Percentiles rank a stretch among this genome's conserved stretches.
These are phyloP conservation scores for Marasmius oreades DNA, from an alignment of 1,284 basidiomycete genomes.

Conservation along the genomic window DNA sequence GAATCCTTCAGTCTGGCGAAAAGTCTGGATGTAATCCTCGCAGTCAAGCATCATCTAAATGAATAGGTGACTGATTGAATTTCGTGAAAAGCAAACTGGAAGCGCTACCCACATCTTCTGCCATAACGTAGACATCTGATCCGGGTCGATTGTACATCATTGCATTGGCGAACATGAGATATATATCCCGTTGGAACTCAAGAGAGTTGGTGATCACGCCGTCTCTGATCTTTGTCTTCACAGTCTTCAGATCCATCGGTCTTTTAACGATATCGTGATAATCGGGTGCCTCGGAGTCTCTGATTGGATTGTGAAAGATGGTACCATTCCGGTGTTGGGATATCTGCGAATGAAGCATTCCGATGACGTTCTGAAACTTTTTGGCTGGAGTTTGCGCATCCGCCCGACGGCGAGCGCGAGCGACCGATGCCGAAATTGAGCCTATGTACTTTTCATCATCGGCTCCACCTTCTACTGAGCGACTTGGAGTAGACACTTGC, in stretches of 20 bases:
- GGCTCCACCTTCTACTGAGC: neutral
- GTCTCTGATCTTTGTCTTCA: conserved; percentile 79
- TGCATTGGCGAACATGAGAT: conserved; percentile 93
- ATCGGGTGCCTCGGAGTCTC: conserved; percentile 81
- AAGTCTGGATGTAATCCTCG: conserved; percentile 72
- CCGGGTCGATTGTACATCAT: conserved; percentile 92
- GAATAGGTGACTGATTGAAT: conserved; percentile 10
- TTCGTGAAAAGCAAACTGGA: conserved; percentile 5
- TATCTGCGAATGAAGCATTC: conserved; percentile 78
- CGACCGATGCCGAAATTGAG: conserved; percentile 23
- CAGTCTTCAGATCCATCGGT: conserved; percentile 91
- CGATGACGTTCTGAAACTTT: conserved; percentile 77
- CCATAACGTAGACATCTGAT: conserved; percentile 82
- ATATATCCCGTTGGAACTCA: conserved; percentile 88
- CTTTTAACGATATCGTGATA: conserved; percentile 89
- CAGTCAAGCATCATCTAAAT: conserved; percentile 81
- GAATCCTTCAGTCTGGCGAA: conserved; percentile 74
- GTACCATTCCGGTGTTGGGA: conserved; percentile 82
- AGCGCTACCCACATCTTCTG: conserved; percentile 67
- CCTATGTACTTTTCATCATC: neutral
- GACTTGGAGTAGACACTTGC: conserved; percentile 27
- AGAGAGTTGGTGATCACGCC: conserved; percentile 75
- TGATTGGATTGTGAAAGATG: conserved; percentile 90
- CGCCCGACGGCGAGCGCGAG: conserved; percentile 27
- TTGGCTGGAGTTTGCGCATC: conserved; percentile 53